Base-by-base conservation (phyloP, 2,329 filamentous ascomycete genomes). In the Microascus cirrosus region DNA sequence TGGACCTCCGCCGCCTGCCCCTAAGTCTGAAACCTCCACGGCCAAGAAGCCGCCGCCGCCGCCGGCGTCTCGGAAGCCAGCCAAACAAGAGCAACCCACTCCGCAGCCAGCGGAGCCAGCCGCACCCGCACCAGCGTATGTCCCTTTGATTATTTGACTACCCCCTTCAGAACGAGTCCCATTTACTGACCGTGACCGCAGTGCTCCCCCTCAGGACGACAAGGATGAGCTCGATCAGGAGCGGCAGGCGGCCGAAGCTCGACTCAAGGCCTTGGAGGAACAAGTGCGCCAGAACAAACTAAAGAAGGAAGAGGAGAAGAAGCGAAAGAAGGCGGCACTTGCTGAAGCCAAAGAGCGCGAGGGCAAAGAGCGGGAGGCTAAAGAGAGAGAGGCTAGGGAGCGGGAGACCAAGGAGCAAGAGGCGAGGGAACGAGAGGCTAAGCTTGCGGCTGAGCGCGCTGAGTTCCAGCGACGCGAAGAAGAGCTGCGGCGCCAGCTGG, bases 271-370 rank as follows among this genome's bases (percentile, higher is more conserved):
- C 18, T 82, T 99, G 10, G 92, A 99, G 71, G 91, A 97, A 69
- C 91, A 96, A 71, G 91, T 97, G 56, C 86, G 86, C 62, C 89
- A 92, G 68, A 90, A 92, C 66, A 99, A 97, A 75, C 75, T 97
- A 56, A 93, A 90, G 78, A 97, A 96, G 73, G 89, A 95, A 64
- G 94, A 99, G 70, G 94, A 96, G 74, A 96, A 95, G 77, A 89
- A 86, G 62, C 87, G 83, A 65, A 94, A 91, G 77, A 92, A 96
- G 74, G 93, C 90, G 24, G 91, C 91, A 11, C 79, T 89, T 66
- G 88, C 87, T 55, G 90, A 94, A 64, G 84, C 91, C 8, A 93
- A 90, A 71, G 90, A 96, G 65, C 92, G 95, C 10, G 55, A 57
- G 34, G 55, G 42, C 32, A 57, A 57, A 10, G 55, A 57, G n/a